Base-by-base conservation (phyloP, 1,139 yeast species). In the Candida sp. region DNA sequence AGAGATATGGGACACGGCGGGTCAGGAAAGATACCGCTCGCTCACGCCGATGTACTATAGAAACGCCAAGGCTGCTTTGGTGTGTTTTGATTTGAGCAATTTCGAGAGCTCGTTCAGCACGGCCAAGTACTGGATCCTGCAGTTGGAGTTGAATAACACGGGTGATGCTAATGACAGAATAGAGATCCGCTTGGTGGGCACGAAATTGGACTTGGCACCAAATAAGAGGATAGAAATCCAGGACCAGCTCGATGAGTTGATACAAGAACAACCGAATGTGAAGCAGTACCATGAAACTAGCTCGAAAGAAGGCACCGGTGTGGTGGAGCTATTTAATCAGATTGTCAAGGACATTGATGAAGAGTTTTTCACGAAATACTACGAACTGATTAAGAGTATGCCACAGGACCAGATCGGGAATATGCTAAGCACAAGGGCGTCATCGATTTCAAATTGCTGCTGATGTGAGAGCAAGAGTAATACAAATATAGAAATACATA, bases 1-100 rank as follows among this genome's bases (percentile, higher is more conserved):
- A 53, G 81, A 78, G 54, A 75, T 78, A 52, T 78, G 83, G 83
- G 83, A 78, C 54, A 78, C 83, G n/a, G 82, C 82, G 2, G 83
- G 83, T 33, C 83, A 78, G 58, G 83, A 78, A 53, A 58, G 83
- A 44, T 78, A 78, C 61, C 66, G 75, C 53, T 73, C 79, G 8
- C 65, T 78, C 40, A 77, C 81, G 1, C 83, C 83, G 4, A 78
- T 78, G 83, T 78, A 78, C 61, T 78, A 78, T 58, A 58, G 83
- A 33, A 75, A 76, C 54, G 77, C 80, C 41, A 69, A 68, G 48
- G 70, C 71, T n/a, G 81, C 81, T 0, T 63, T 75, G 42, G 65
- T 75, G 4, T 72, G 78, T 50, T 70, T 70, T 56, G 80, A 75
- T 57, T 50, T 73, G 48, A 61, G 65, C 44, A 73, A 75, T 53